Base-by-base conservation (phyloP, 805 yeast species). In the Hanseniaspora valbyensis region DNA sequence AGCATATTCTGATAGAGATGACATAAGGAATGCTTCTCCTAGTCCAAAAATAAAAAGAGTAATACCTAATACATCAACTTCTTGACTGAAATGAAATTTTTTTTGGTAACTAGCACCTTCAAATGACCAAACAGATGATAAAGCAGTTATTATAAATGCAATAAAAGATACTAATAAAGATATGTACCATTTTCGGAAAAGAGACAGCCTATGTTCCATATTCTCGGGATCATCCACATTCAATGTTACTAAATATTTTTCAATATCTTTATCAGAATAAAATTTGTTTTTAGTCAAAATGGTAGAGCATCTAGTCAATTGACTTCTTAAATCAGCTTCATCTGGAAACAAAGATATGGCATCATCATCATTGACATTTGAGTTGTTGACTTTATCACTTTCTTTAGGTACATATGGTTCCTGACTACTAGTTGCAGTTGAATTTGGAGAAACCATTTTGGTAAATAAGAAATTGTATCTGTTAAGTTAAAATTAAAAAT, bases 11-110 rank as follows among this genome's bases (percentile, higher is more conserved):
- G 83, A 75, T 12, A 83, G 58, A 2, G 89, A 89, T 1, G 85
- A 81, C 52, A 80, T 67, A 44, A 82, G 63, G 1, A 88, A 87
- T 12, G 82, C 82, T 19, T 76, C 54, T 0, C 85, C 86, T 72
- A 84, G 71, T 1, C 87, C 85, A 56, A 80, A 69, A n/a, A 82
- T 72, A 68, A 77, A 80, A 32, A 82, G 71, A 0, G 83, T 74
- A 3, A 82, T 80, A 26, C 77, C 74, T 54, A 80, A 64, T 0
- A 80, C 68, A 40, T 71, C 64, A 2, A 78, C 71, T 53, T 81
- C 88, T 50, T 70, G 67, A 1, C 81, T 73, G 1, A 78, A 72
- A 26, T 67, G 64, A 57, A 79, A 80, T 30, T 67, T 62, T 2
- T 56, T 62, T 61, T 64, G 63, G 25, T 80, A 69, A 33, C 77